A percentile compares a stretch with the other conserved stretches of the same genome.
Conservation (phyloP, 805 yeast genomes). For the Saturnispora halmiae region DNA sequence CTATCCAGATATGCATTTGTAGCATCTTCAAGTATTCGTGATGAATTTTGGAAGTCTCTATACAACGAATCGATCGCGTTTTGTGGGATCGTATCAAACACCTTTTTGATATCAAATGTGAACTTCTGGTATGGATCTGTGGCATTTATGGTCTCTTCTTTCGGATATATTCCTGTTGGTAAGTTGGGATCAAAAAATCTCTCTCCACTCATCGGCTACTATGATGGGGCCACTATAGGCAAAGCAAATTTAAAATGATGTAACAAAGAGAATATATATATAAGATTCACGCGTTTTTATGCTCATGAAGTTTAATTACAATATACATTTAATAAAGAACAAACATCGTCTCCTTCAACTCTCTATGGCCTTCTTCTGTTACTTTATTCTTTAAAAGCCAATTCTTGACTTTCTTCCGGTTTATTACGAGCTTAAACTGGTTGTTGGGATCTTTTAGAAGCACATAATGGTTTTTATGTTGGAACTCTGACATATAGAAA, state of each 20-base stretch:
- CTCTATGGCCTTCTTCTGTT: neutral
- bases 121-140: constrained; percentile 14
- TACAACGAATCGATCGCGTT: constrained; percentile 19
- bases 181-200: constrained; percentile 7
- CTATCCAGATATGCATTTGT: constrained; percentile 33
- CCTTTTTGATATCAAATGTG: constrained; percentile 27
- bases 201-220: neutral
- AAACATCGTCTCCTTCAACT: neutral
- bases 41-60: constrained; percentile 21
- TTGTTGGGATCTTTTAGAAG: constrained; percentile 19
- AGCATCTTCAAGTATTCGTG: constrained; percentile 30
- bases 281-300: constrained; percentile 4
- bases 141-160: neutral
- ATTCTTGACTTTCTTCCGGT: constrained; percentile 18
- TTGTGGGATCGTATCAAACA: constrained; percentile 29
- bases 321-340: neutral
- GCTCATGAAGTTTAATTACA: neutral
- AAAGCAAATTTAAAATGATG: too few species aligned
- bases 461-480: constrained; percentile 15
- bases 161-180: constrained; percentile 2
- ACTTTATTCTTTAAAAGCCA: constrained; percentile 24
- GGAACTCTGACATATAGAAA: constrained; percentile 20
- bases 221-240: too few species aligned
- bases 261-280: too few species aligned
- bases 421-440: constrained; percentile 19